phyloP scores from a whole-genome alignment of 1,139 yeast genomes.

The Candida freyschussii region DNA sequence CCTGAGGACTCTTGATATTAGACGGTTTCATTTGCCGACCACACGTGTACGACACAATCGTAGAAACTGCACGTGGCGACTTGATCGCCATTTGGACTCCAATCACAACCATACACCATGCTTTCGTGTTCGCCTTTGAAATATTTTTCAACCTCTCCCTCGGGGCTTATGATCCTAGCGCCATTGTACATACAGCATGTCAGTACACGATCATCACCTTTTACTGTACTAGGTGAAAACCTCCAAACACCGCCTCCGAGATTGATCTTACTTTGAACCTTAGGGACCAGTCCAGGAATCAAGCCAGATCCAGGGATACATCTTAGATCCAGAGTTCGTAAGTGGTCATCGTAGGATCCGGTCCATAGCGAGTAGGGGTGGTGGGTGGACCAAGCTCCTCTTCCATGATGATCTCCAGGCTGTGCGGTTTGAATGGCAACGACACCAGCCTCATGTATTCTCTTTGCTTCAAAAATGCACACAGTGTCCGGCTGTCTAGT shows the following conservation, averaged over 20 bases:
- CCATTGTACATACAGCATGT: slow-evolving; percentile 97
- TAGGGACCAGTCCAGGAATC: slow-evolving; percentile 46
- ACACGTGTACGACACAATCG: slow-evolving; percentile 72
- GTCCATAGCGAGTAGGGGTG: slow-evolving; percentile 63
- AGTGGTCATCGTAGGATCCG: slow-evolving; percentile 85
- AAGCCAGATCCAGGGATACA: slow-evolving; percentile 41
- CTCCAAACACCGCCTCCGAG: slow-evolving; percentile 97
- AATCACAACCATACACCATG: slow-evolving; percentile 95
- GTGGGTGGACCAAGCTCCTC: slow-evolving; percentile 35
- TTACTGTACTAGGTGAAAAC: slow-evolving; percentile 55
- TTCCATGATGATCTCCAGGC: slow-evolving; percentile 27
- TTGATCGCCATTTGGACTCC: slow-evolving; percentile 47
- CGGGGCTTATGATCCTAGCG: slow-evolving; percentile 50
- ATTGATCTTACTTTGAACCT: slow-evolving; percentile 38
- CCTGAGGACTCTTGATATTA: slow-evolving; percentile 9
- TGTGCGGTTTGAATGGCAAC: slow-evolving; percentile 60
- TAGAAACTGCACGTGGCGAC: slow-evolving; percentile 87
- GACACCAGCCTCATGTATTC: slow-evolving; percentile 83
- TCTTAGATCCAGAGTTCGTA: slow-evolving; percentile 68
- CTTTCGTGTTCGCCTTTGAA: slow-evolving; percentile 76
- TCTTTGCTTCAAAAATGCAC: slow-evolving; percentile 49
- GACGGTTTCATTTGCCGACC: slow-evolving; percentile 39
- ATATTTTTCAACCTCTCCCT: slow-evolving; percentile 37
- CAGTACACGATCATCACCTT: slow-evolving; percentile 42
- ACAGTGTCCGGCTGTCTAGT: slow-evolving; percentile 39